A percentile compares a stretch with the other conserved stretches of the same genome.
phyloP scores from a whole-genome alignment of 306 rosid genomes.

The Hippophae gyantsensis region DNA sequence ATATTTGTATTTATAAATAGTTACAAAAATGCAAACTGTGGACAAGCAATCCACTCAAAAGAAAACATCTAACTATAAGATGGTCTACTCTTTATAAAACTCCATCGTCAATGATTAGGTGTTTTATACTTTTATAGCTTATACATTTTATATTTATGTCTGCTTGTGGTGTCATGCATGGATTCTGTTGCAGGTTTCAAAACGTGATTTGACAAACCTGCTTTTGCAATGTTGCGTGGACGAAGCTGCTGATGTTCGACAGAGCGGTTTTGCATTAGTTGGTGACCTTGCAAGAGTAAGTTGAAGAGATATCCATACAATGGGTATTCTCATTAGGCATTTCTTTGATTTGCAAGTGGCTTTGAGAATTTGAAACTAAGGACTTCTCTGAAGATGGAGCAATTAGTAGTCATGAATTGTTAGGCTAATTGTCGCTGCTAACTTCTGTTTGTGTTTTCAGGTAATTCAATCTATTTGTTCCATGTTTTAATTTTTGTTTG shows the following conservation, averaged over 20 bases:
- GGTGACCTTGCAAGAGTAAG: slow-evolving; percentile 99
- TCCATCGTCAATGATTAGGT: too few species aligned
- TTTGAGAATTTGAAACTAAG: not conserved
- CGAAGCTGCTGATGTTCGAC: slow-evolving; percentile 89
- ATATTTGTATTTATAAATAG: too few species aligned
- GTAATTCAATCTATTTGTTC: not conserved
- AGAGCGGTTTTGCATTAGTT: slow-evolving; percentile 91
- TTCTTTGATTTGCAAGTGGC: not conserved
- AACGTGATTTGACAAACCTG: slow-evolving; percentile 69
- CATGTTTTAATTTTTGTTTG: slow-evolving; percentile 11
- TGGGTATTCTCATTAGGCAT: not conserved
- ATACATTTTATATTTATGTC: slow-evolving; percentile 9
- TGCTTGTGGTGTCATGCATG: slow-evolving; percentile 10
- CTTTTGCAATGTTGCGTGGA: slow-evolving; percentile 84
- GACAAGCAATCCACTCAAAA: too few species aligned
- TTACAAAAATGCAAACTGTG: too few species aligned
- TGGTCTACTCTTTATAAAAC: too few species aligned
- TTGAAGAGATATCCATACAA: slow-evolving; percentile 6
- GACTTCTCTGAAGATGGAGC: not conserved
- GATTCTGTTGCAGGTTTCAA: slow-evolving; percentile 56
- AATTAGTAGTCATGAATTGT: not conserved
- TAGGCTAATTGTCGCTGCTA: slow-evolving; percentile 1
- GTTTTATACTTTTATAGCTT: not conserved
- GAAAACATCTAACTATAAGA: too few species aligned
- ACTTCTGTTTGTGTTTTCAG: not conserved